Evolutionary conservation across 2,329 filamentous ascomycete species (phyloP).

Genomic region (Xylariales sp.): DNA sequence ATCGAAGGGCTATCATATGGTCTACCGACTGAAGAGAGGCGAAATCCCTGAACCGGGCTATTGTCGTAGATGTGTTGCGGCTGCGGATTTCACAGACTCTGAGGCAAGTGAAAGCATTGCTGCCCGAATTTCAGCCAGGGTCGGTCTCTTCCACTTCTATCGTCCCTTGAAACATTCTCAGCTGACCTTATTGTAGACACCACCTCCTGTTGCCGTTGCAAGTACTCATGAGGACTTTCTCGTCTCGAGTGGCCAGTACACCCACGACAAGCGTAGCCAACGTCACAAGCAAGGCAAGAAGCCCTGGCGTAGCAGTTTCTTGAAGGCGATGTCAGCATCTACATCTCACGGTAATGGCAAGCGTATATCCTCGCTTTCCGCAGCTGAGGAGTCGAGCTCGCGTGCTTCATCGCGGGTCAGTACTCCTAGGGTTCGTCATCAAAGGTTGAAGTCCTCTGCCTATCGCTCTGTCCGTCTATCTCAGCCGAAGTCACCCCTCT

Average conservation of each 20-base stretch:
- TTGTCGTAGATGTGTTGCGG: slow-evolving; percentile 10
- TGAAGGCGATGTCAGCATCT: slow-evolving; percentile 4
- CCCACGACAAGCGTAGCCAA: slow-evolving; percentile 3
- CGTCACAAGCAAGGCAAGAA: slow-evolving; percentile 3
- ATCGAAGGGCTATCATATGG: slow-evolving; percentile 12
- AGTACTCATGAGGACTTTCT: slow-evolving; percentile 2
- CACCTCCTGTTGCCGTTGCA: not conserved
- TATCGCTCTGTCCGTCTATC: not conserved
- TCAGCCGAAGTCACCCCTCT: not conserved
- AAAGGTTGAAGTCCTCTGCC: not conserved
- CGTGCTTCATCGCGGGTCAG: slow-evolving; percentile 5
- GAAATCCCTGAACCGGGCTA: slow-evolving; percentile 6
- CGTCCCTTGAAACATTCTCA: not conserved
- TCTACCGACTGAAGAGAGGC: slow-evolving; percentile 8
- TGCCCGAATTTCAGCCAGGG: not conserved
- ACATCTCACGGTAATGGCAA: not conserved
- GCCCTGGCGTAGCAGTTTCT: slow-evolving; percentile 6
- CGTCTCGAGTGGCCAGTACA: slow-evolving; percentile 2
- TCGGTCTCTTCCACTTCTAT: not conserved
- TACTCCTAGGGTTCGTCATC: slow-evolving; percentile 2
- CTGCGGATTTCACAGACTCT: slow-evolving; percentile 12
- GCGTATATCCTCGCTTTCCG: slow-evolving; percentile 4
- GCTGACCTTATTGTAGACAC: not conserved
- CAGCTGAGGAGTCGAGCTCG: slow-evolving; percentile 9
- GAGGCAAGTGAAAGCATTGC: slow-evolving; percentile 6